Base-by-base conservation (phyloP, 352 stramenopile species). In the Phytophthora cryptogea region DNA sequence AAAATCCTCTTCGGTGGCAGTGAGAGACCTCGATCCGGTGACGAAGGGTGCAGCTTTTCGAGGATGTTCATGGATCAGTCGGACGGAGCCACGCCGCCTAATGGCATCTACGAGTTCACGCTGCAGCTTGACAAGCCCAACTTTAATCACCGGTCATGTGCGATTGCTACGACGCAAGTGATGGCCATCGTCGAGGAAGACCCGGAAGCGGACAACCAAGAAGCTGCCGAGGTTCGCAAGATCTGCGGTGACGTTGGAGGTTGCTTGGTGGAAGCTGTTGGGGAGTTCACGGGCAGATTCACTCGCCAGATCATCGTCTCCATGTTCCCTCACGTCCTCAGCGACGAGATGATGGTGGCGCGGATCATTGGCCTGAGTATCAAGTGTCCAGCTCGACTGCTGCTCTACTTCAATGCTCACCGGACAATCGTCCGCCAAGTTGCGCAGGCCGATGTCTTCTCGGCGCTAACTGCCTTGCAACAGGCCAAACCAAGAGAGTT, bases 11-110 rank as follows among this genome's bases (percentile, higher is more conserved):
- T 68, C n/a, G 57, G 61, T 30, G 56, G 61, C 5, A 56, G 28
- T 31, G 48, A 51, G 5, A 31, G 50, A 5, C 45, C 47, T n/a
- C 54, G 61, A 0, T 65, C 61, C 3, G 56, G 28, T 1, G 61
- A 69, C 27, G 61, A 69, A 60, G 61, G 61, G 20, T 69, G 61
- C 54, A 69, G 54, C 36, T 69, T 69, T 30, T 69, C 61, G 41
- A 46, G 43, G 17, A 69, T 69, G 61, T 69, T 69, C 54, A 69
- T 69, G 61, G 54, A 55, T 2, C 47, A 69, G 17, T 65, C 61
- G 5, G 61, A 65, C 48, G 54, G 54, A 26, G 30, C 41, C 1
- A 8, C 61, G 3, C 54, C 61, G 2, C 4, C 61, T 14, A 63
- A 59, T 14, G 61, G 61, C 0, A 17, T 69, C 47, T 69, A 65